Percentiles rank a stretch among this genome's conserved stretches.
phyloP scores from a whole-genome alignment of 1,284 basidiomycete genomes.

The Vanrija humicola region DNA sequence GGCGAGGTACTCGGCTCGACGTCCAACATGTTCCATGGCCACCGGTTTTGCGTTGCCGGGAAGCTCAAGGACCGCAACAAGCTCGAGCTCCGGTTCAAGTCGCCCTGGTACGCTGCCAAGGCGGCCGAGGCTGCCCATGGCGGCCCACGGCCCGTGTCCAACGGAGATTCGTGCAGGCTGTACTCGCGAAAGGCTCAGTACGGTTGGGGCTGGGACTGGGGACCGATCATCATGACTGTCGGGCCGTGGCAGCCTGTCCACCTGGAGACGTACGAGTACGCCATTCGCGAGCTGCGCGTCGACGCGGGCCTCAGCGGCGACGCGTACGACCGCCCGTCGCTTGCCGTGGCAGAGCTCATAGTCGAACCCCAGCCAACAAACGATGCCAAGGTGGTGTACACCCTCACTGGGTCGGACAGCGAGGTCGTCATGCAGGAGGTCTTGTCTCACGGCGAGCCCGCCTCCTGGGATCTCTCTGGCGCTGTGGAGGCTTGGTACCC shows the following conservation, averaged over 20 bases:
- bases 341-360: not conserved
- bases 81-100: constrained; percentile 66
- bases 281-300: constrained; percentile 59
- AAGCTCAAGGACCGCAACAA: constrained; percentile 60
- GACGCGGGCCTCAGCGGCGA: constrained; percentile 56
- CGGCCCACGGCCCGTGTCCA: constrained; percentile 51
- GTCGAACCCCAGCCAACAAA: constrained; percentile 1
- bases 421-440: constrained; percentile 34
- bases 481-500: constrained; percentile 69
- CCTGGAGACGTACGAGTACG: constrained; percentile 63
- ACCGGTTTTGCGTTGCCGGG: constrained; percentile 61
- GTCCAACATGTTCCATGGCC: constrained; percentile 71
- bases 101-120: constrained; percentile 65
- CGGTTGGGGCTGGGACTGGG: constrained; percentile 57
- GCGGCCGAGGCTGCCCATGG: constrained; percentile 39
- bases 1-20: constrained; percentile 59
- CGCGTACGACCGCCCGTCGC: constrained; percentile 55
- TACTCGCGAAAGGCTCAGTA: constrained; percentile 87
- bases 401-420: constrained; percentile 6
- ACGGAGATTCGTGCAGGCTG: constrained; percentile 78
- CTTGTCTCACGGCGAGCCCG: constrained; percentile 30
- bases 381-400: constrained; percentile 6
- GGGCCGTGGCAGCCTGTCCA: constrained; percentile 52
- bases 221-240: constrained; percentile 51
- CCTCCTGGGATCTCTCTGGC: constrained; percentile 54